Evolutionary conservation across 2,329 filamentous ascomycete species (phyloP), one percentile per base, ranked within the genome.

Genomic region (Dactylella cylindrospora): DNA sequence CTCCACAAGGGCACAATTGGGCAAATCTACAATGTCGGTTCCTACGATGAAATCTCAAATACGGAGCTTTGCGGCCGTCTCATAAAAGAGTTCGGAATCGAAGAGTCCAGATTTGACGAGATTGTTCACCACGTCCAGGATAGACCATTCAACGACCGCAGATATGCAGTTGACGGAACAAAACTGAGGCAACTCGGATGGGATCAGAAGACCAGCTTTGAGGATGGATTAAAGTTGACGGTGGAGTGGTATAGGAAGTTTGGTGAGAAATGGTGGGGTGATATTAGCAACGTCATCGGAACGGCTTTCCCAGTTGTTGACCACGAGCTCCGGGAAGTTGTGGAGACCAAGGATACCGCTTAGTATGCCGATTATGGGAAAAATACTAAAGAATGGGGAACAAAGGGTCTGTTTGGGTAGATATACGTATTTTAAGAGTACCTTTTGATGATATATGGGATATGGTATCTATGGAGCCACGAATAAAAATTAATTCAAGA

Each of bases 1-100:
- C 78, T 93, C 19, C 88, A 93, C 77, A 84, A 82, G 68, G 88
- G 88, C 15, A 75, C 78, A 43, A 76, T 86, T 26, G 86, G 86
- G 1, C 84, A 90, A 69, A 81, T 87, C 61, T 93, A 93, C 77
- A 93, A 93, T 66, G 85, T 93, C 7, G 84, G 85, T 36, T 90
- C 88, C 0, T 79, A 80, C 61, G 85, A 90, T 70, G 86, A 90
- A 71, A 80, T 90, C 39, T 86, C 85, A 66, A 90, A 90, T 70
- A 75, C 86, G 13, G 77, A 83, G 2, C 77, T 91, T 4, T 86
- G 86, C 72, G 73, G 75, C 59, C 80, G 79, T 71, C 76, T 91
- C 13, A 76, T 90, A 20, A 75, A 76, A 25, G 76, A 83, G 53
- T 82, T 89, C 70, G 77, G 77, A 15, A 78, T 86, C 55, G 76